These are phyloP conservation scores for Candida easanensis DNA, from an alignment of 805 yeast genomes.

Conservation along the genomic window DNA sequence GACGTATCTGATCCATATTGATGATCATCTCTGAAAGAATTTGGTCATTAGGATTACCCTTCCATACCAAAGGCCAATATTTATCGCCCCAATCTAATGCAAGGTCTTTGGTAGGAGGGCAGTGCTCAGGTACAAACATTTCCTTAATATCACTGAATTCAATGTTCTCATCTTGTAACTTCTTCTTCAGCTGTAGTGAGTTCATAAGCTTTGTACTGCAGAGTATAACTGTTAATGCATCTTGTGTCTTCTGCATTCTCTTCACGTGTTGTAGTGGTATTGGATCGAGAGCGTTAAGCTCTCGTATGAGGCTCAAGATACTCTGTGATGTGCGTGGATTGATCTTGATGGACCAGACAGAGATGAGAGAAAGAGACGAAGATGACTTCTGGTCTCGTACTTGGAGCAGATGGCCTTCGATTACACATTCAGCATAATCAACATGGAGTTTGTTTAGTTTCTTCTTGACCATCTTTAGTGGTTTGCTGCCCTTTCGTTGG, in stretches of 20 bases:
- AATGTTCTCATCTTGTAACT: conserved; percentile 18
- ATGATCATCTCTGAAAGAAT: conserved; percentile 53
- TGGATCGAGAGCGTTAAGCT: conserved; percentile 25
- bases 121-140: conserved; percentile 49
- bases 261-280: conserved; percentile 45
- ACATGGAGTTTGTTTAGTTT: conserved; percentile 34
- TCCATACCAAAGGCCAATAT: conserved; percentile 92
- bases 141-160: conserved; percentile 21
- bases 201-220: conserved; percentile 37
- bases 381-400: conserved; percentile 29
- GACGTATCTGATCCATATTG: conserved; percentile 43
- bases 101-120: conserved; percentile 72
- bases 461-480: conserved; percentile 35
- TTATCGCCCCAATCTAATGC: conserved; percentile 60
- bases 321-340: conserved; percentile 33
- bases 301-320: conserved; percentile 26
- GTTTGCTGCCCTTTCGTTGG: background rate
- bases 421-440: conserved; percentile 43
- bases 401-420: conserved; percentile 46
- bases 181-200: conserved; percentile 24
- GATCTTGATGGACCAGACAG: conserved; percentile 50
- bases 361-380: conserved; percentile 28
- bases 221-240: conserved; percentile 38
- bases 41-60: conserved; percentile 84
- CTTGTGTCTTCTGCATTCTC: conserved; percentile 42